Evolutionary conservation across 176 grass and related monocot species (phyloP), one percentile per base, ranked within the genome.

Genomic region (Oropetium thomaeum): DNA sequence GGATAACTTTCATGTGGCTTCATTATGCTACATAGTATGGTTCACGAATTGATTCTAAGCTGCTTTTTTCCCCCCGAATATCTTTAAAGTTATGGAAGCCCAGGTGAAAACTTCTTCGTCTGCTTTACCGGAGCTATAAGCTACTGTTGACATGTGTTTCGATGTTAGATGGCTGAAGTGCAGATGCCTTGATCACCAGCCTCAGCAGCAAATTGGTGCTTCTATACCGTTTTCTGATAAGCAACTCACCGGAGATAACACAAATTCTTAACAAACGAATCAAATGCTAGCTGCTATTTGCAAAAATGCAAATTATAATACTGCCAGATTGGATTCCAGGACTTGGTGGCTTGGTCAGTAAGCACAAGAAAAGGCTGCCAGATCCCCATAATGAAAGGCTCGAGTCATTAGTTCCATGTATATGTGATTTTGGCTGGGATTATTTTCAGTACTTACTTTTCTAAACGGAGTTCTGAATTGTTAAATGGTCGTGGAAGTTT

Each of bases 1-100:
- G 75, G 80, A 63, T 29, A 69, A 61, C 52, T 79, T 88, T 61
- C 26, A 69, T 15, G 85, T 74, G 53, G 51, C 62, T 26, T 47
- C 69, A 79, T 74, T 74, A 75, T 83, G 62, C 54, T 70, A 43
- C 4, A 63, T 63, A n/a, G n/a, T n/a, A 47, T 9, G 37, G 34
- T 19, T 67, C 27, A 78, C 45, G 74, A 39, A 27, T 41, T 63
- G 37, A 30, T 69, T 75, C 65, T 63, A 65, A 7, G 43, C 8
- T 66, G 67, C 73, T 59, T 67, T 74, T 74, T 20, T 62, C 74
- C 60, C 62, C 16, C n/a, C n/a, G n/a, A 26, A 41, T 70, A 30
- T 30, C 75, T 83, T 79, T 83, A 62, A 62, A 62, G 53, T 37
- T 65, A 35, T 62, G 35, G 68, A 57, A 31, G 28, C 32, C 26